A percentile compares a stretch with the other conserved stretches of the same genome.
Conservation (phyloP, 1,139 yeast genomes). For the Suhomyces maxii region DNA sequence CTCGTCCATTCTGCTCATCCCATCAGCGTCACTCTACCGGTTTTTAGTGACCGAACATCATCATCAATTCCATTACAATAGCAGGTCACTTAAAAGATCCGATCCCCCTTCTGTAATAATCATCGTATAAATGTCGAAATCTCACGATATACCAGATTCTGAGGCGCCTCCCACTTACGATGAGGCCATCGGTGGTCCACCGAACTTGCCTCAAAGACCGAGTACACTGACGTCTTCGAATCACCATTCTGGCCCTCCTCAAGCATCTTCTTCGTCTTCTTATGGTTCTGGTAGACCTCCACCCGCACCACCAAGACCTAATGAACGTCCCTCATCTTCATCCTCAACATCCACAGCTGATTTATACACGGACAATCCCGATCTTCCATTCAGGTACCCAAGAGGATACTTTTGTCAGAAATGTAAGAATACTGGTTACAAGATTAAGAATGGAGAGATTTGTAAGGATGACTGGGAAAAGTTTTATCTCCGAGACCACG, state of each 20-base stretch:
- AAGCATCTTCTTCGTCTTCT: neutral
- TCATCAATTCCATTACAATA: too few relatives aligned
- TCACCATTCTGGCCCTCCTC: neutral
- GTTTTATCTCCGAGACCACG: slow-evolving; percentile 28
- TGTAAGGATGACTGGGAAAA: slow-evolving; percentile 41
- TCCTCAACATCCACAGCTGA: slow-evolving; percentile 2
- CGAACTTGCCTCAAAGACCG: slow-evolving; percentile 4
- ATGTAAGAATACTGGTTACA: slow-evolving; percentile 46
- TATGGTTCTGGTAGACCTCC: slow-evolving; percentile 4
- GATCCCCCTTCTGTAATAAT: too few relatives aligned
- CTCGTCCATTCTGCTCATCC: too few relatives aligned
- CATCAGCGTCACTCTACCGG: too few relatives aligned
- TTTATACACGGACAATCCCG: slow-evolving; percentile 18
- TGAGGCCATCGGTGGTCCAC: slow-evolving; percentile 16
- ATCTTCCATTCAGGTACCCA: slow-evolving; percentile 58
- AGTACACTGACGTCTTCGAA: slow-evolving; percentile 2
- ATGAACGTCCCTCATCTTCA: slow-evolving; percentile 1
- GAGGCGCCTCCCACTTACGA: slow-evolving; percentile 22
- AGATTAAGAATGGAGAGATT: slow-evolving; percentile 27
- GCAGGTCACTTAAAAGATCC: too few relatives aligned
- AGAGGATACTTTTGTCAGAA: slow-evolving; percentile 36
- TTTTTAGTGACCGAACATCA: too few relatives aligned
- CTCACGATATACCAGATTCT: slow-evolving; percentile 1
- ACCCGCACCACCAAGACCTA: slow-evolving; percentile 8
- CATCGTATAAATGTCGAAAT: too few relatives aligned